phyloP scores from a whole-genome alignment of 75 land plant species.

The Isoetes taiwanensis region DNA sequence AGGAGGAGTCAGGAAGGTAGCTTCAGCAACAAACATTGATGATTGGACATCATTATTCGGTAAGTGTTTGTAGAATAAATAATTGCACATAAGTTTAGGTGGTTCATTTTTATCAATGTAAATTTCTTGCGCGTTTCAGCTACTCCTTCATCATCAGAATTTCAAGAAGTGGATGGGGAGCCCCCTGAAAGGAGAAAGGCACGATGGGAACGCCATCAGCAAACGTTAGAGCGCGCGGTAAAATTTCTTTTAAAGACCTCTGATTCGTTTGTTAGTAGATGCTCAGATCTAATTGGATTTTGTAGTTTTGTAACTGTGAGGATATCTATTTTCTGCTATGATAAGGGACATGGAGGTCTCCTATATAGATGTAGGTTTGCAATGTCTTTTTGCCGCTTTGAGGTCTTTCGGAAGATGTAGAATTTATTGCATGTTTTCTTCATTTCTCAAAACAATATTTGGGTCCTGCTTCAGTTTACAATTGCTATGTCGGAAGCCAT shows the following conservation, averaged over 20 bases:
- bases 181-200: constrained; percentile 66
- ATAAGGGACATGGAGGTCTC: too few species aligned
- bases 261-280: too few species aligned
- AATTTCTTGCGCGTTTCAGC: constrained; percentile 23
- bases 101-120: neutral
- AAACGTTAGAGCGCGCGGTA: constrained; percentile 66
- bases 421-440: too few species aligned
- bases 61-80: neutral
- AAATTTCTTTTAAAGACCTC: neutral
- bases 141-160: constrained; percentile 45
- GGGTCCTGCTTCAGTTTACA: too few species aligned
- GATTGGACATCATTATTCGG: constrained; percentile 18
- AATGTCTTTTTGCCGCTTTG: too few species aligned
- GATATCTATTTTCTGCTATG: too few species aligned
- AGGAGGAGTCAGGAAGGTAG: neutral
- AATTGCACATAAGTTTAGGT: neutral
- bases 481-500: too few species aligned
- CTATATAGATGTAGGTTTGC: too few species aligned
- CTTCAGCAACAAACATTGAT: constrained; percentile 7
- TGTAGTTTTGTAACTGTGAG: too few species aligned
- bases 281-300: too few species aligned
- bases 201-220: constrained; percentile 49
- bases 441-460: too few species aligned
- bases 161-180: constrained; percentile 81
- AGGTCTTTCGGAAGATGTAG: too few species aligned